Evolutionary conservation across 2,329 filamentous ascomycete genomes (phyloP).

Genomic region (Teratosphaeria viscida): DNA sequence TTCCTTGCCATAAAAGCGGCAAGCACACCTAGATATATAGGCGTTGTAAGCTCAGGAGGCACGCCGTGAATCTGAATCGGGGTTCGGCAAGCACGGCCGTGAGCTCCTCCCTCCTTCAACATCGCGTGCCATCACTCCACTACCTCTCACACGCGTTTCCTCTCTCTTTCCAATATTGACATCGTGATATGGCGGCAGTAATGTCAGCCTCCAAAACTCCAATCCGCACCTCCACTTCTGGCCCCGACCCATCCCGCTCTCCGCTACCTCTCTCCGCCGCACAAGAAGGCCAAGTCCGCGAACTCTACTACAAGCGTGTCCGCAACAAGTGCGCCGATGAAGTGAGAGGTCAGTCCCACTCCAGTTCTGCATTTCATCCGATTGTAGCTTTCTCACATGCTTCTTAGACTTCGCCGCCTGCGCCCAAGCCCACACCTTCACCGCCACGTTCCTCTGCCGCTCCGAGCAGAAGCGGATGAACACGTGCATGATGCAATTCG

Average conservation of each 20-base stretch:
- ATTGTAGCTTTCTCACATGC: neutral
- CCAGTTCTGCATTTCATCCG: neutral
- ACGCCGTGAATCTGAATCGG: too few species aligned
- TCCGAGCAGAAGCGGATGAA: constrained; percentile 79
- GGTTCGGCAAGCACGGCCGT: neutral
- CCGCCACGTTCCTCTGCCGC: constrained; percentile 78
- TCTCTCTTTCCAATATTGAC: neutral
- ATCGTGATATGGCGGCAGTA: neutral
- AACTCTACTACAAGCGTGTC: constrained; percentile 71
- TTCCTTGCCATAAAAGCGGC: too few species aligned
- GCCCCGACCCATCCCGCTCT: constrained; percentile 4
- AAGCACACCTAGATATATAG: too few species aligned
- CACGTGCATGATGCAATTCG: constrained; percentile 78
- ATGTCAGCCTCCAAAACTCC: neutral
- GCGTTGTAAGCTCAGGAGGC: too few species aligned
- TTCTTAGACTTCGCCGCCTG: constrained; percentile 77
- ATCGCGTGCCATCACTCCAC: neutral
- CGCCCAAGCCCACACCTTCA: constrained; percentile 75
- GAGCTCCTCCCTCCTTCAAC: neutral
- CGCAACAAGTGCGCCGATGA: constrained; percentile 58
- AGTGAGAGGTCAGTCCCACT: constrained; percentile 33
- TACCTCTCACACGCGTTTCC: neutral
- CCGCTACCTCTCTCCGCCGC: constrained; percentile 72
- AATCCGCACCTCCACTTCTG: neutral
- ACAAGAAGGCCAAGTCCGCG: constrained; percentile 72